These are phyloP conservation scores for Scutellospora calospora DNA, from an alignment of 371 early-diverging fungal genomes.

Conservation along the genomic window DNA sequence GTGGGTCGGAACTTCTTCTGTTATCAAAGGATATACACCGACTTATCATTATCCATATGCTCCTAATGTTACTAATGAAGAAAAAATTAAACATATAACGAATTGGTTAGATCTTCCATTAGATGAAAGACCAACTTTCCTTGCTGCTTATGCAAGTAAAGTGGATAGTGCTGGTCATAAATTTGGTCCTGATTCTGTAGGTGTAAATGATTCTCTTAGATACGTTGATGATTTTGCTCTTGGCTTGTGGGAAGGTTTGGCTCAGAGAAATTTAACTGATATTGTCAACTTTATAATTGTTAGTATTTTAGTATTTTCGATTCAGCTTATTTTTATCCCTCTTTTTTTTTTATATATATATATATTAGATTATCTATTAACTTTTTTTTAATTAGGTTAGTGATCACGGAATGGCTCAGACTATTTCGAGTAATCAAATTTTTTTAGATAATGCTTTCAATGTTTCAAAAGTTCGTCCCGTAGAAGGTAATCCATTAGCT, in stretches of 20 bases:
- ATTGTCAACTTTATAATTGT: conserved; percentile 86
- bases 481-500: conserved; percentile 59
- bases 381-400: conserved; percentile 56
- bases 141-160: conserved; percentile 83
- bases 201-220: conserved; percentile 67
- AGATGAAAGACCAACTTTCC: conserved; percentile 75
- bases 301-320: conserved; percentile 43
- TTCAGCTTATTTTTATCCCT: neutral
- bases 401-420: conserved; percentile 93
- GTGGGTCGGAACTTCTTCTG: conserved; percentile 90
- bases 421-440: conserved; percentile 62
- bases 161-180: conserved; percentile 87
- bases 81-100: conserved; percentile 72
- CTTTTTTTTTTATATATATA: neutral
- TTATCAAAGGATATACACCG: conserved; percentile 63
- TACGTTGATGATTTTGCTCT: conserved; percentile 75
- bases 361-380: neutral
- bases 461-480: conserved; percentile 49
- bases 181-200: conserved; percentile 74
- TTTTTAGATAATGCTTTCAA: conserved; percentile 81
- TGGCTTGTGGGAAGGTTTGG: conserved; percentile 64
- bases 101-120: conserved; percentile 82
- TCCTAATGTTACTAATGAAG: conserved; percentile 53
- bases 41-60: conserved; percentile 72
- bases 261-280: conserved; percentile 63